Percentiles rank a stretch among this genome's conserved stretches.
Conservation (phyloP, 2,329 filamentous ascomycete species). For the Leptosphaerulina australis region DNA sequence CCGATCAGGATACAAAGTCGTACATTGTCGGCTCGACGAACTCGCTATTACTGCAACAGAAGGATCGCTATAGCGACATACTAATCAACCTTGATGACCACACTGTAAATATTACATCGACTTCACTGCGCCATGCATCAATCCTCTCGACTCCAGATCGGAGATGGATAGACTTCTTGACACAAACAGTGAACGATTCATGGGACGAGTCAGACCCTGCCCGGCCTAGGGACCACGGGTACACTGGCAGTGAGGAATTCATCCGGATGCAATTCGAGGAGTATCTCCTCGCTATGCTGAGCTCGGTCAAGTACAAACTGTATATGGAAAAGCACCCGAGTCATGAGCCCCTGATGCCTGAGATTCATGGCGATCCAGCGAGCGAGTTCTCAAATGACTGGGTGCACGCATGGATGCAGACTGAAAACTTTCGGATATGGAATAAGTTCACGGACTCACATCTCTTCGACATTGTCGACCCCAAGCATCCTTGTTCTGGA, state of each 20-base stretch:
- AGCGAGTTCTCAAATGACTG: slow-evolving; percentile 84
- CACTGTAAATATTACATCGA: slow-evolving; percentile 80
- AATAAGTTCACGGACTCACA: slow-evolving; percentile 74
- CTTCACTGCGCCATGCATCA: slow-evolving; percentile 76
- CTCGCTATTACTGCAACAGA: slow-evolving; percentile 89
- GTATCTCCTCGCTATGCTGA: slow-evolving; percentile 87
- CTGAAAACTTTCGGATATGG: slow-evolving; percentile 92
- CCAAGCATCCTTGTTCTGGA: slow-evolving; percentile 89
- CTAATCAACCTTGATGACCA: slow-evolving; percentile 94
- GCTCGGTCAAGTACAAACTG: slow-evolving; percentile 83
- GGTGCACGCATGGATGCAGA: slow-evolving; percentile 83
- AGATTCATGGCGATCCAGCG: slow-evolving; percentile 79
- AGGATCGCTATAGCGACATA: slow-evolving; percentile 93
- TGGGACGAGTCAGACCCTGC: slow-evolving; percentile 92
- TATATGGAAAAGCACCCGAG: slow-evolving; percentile 53
- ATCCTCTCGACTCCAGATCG: slow-evolving; percentile 83
- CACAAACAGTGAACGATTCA: slow-evolving; percentile 90
- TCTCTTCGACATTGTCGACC: slow-evolving; percentile 92
- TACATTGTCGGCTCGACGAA: slow-evolving; percentile 98
- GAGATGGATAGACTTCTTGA: slow-evolving; percentile 95
- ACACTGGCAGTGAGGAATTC: slow-evolving; percentile 94
- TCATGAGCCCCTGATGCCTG: slow-evolving; percentile 66
- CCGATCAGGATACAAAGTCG: slow-evolving; percentile 92
- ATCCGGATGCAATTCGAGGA: slow-evolving; percentile 97
- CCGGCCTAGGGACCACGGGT: slow-evolving; percentile 91